These are phyloP conservation scores for Fomitopsis betulina DNA, from an alignment of 1,284 basidiomycete species.

Conservation along the genomic window DNA sequence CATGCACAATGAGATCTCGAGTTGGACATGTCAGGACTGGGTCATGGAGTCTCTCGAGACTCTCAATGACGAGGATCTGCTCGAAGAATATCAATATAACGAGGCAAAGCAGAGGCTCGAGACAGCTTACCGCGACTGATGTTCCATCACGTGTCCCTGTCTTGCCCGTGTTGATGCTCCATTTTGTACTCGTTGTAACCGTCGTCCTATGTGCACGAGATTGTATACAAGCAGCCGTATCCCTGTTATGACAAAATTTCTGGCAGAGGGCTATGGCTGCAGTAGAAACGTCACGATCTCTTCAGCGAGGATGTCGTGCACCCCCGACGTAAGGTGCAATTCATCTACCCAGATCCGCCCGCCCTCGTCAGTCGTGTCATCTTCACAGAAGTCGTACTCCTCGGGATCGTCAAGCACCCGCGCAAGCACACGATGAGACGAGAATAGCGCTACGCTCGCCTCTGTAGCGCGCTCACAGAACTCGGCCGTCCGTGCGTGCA, in stretches of 20 bases:
- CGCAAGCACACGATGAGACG: conserved; percentile 24
- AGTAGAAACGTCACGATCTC: neutral
- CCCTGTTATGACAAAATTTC: too few relatives aligned
- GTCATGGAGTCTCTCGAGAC: too few relatives aligned
- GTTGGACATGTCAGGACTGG: too few relatives aligned
- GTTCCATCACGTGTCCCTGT: too few relatives aligned
- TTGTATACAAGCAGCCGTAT: too few relatives aligned
- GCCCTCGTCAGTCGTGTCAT: conserved; percentile 25
- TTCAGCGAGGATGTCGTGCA: conserved; percentile 28
- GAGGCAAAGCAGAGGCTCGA: neutral
- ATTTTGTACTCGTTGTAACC: too few relatives aligned
- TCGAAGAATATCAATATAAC: neutral
- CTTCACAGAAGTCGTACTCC: conserved; percentile 22
- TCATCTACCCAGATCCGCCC: conserved; percentile 32
- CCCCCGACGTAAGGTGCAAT: conserved; percentile 28
- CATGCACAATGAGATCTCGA: too few relatives aligned
- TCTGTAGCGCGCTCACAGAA: conserved; percentile 19
- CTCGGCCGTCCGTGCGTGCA: conserved; percentile 16
- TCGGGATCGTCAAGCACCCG: conserved; percentile 31
- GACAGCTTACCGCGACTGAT: neutral
- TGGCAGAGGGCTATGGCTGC: too few relatives aligned
- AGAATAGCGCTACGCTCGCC: conserved; percentile 28
- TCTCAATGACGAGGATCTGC: too few relatives aligned
- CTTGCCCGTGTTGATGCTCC: too few relatives aligned
- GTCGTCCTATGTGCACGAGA: too few relatives aligned